Conservation (phyloP, 2,329 filamentous ascomycete species). For the Elsinoe ampelina region DNA sequence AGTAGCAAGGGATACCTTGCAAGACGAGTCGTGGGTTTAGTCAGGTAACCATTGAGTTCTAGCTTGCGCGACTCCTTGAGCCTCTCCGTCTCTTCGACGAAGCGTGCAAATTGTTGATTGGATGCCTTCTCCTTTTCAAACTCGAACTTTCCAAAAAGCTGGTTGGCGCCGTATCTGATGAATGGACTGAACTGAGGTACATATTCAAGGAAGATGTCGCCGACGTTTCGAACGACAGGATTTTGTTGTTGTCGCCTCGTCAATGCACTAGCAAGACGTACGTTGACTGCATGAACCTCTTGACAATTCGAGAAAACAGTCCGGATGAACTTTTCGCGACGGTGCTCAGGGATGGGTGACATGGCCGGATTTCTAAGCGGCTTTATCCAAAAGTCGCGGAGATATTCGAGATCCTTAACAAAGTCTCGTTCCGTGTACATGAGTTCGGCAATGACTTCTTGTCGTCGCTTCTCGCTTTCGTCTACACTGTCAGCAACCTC, state of each 20-base stretch:
- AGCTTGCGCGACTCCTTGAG: conserved; percentile 94
- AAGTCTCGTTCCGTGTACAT: conserved; percentile 99
- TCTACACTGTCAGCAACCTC: conserved; percentile 84
- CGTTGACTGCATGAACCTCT: conserved; percentile 88
- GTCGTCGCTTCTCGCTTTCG: conserved; percentile 90
- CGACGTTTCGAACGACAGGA: conserved; percentile 79
- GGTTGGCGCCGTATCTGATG: conserved; percentile 90
- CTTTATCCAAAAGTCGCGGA: conserved; percentile 97
- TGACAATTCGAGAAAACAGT: conserved; percentile 95
- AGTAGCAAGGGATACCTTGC: conserved; percentile 87
- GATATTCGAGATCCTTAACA: conserved; percentile 95
- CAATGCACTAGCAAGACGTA: conserved; percentile 74
- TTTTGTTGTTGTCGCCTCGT: conserved; percentile 85
- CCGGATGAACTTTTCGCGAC: conserved; percentile 81
- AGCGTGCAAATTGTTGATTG: conserved; percentile 76
- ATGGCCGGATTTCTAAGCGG: conserved; percentile 67
- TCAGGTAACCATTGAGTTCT: conserved; percentile 93
- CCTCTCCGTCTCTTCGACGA: conserved; percentile 92
- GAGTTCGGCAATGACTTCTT: conserved; percentile 95
- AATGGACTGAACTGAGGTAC: conserved; percentile 92
- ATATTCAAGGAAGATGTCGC: conserved; percentile 88
- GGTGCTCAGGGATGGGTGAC: conserved; percentile 81
- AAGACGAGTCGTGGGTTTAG: conserved; percentile 90
- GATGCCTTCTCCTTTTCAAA: conserved; percentile 91
- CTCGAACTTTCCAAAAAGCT: conserved; percentile 93